Evolutionary conservation across 768 basidiomycete genomes (phyloP), one percentile per base, ranked within the genome.

Genomic region (Pleurotus tuoliensis): DNA sequence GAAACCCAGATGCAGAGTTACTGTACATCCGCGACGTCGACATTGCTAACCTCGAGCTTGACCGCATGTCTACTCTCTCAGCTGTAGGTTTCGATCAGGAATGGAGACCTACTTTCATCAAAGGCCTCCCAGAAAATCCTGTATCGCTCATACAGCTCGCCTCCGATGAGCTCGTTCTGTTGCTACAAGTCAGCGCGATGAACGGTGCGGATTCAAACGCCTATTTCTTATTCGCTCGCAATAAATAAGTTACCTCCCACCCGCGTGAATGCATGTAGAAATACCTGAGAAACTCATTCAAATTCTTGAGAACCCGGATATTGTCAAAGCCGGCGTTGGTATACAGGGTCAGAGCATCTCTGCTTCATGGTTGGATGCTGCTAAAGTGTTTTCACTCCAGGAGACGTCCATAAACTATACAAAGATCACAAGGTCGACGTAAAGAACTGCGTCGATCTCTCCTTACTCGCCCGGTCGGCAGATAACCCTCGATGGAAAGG

Each of bases 91-190:
- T 92, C 60, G 91, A 93, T 64, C 73, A 90, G 38, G 91, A 93
- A 69, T 92, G 91, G 90, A 82, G 78, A 58, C 91, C 91, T 0
- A 81, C 64, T 16, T 83, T 70, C 62, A 59, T 61, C 46, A 84
- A 81, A 64, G 82, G 85, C 16, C 64, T 69, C 22, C 63, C 69
- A 24, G 80, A 85, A 67, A 88, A 92, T 64, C 86, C 78, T 20
- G 84, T 89, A 16, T 83, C 91, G 2, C 76, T 92, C 20, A 76
- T 92, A 3, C 90, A 93, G 65, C 77, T 92, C 15, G 86, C 88
- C 2, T 82, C 75, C 59, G 63, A 70, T 3, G 66, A 81, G 3
- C 73, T 67, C 11, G 80, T 90, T 20, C 68, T 87, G 24, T 80
- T 92, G 3, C 66, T 91, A 5, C 90, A 92, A 60, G 63, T 92